Evolutionary conservation across 805 yeast species (phyloP).

Genomic region (Pichia sporocuriosa): DNA sequence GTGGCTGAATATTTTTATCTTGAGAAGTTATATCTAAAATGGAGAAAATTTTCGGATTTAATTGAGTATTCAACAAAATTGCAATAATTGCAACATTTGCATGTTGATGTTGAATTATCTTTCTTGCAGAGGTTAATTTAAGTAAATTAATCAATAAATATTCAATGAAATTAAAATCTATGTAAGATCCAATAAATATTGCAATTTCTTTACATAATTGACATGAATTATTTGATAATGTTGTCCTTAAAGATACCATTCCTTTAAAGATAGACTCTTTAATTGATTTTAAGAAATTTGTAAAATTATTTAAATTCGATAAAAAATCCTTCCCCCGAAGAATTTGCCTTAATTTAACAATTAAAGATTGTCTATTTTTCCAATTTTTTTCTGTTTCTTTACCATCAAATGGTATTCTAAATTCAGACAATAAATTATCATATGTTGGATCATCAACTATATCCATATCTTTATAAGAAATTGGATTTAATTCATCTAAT

Average conservation of each 20-base stretch:
- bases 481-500: constrained; percentile 25
- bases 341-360: constrained; percentile 50
- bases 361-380: constrained; percentile 60
- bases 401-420: constrained; percentile 44
- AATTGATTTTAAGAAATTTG: constrained; percentile 29
- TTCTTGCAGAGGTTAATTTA: constrained; percentile 52
- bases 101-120: constrained; percentile 54
- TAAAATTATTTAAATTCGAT: constrained; percentile 2
- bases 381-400: constrained; percentile 88
- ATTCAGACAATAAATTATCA: constrained; percentile 25
- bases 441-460: constrained; percentile 26
- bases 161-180: constrained; percentile 46
- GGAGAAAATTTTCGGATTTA: constrained; percentile 43
- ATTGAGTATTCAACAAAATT: constrained; percentile 49
- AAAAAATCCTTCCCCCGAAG: constrained; percentile 46
- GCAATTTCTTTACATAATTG: constrained; percentile 67
- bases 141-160: constrained; percentile 40
- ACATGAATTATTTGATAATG: constrained; percentile 70
- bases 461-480: too few relatives aligned
- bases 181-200: constrained; percentile 30
- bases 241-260: constrained; percentile 71
- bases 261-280: constrained; percentile 62
- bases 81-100: constrained; percentile 51
- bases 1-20: constrained; percentile 68
- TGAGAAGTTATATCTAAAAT: constrained; percentile 44